Evolutionary conservation across 2,329 filamentous ascomycete genomes (phyloP).

Genomic region (Phoma sp.): DNA sequence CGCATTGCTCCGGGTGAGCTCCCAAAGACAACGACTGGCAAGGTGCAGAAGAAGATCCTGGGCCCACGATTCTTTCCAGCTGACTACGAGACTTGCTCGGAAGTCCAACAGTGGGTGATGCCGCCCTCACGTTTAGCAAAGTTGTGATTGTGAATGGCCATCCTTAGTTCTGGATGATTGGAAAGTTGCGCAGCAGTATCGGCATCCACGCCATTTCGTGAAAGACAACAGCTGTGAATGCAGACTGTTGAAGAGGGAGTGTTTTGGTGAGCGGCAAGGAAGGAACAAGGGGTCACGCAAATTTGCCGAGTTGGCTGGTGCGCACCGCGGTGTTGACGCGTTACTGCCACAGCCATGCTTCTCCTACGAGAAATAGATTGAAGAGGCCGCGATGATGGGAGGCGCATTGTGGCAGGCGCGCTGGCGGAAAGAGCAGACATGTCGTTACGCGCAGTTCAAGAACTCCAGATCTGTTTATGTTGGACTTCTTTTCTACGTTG

Average conservation of each 20-base stretch:
- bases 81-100: constrained; percentile 24
- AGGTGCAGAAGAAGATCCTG: constrained; percentile 59
- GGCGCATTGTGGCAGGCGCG: no score
- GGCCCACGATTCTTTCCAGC: constrained; percentile 49
- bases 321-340: not conserved
- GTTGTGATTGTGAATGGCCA: constrained; percentile 25
- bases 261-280: not conserved
- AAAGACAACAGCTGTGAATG: no score
- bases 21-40: constrained; percentile 57
- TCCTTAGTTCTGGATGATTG: not conserved
- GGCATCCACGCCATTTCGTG: no score
- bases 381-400: no score
- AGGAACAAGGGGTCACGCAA: not conserved
- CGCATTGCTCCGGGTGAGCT: constrained; percentile 54
- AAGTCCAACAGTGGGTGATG: constrained; percentile 41
- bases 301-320: not conserved
- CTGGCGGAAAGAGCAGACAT: no score
- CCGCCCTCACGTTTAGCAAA: constrained; percentile 28
- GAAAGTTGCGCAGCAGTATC: not conserved
- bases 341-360: not conserved
- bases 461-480: no score
- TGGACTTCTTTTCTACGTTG: no score
- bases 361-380: no score
- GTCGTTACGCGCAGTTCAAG: no score
- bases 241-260: no score